phyloP scores from a whole-genome alignment of 2,329 filamentous ascomycete species.

The Penicillium rolfsii region DNA sequence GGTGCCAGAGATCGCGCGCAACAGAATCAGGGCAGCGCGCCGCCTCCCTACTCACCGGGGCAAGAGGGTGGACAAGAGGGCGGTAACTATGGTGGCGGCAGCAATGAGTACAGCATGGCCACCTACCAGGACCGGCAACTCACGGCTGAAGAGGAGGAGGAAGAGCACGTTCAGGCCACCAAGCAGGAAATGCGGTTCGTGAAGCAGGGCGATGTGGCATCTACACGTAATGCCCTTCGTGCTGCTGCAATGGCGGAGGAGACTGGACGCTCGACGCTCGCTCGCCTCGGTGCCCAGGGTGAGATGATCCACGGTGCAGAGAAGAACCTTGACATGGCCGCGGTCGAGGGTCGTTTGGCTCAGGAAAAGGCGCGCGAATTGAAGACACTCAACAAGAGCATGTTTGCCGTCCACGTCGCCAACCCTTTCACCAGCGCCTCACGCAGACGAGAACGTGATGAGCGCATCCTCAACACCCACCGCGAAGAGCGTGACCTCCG shows the following conservation, averaged over 20 bases:
- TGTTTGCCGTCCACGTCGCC: conserved; percentile 82
- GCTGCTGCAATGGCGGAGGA: conserved; percentile 71
- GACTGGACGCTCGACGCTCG: conserved; percentile 71
- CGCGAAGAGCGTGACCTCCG: conserved; percentile 59
- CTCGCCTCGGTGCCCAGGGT: conserved; percentile 74
- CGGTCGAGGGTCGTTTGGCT: conserved; percentile 74
- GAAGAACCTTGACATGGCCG: conserved; percentile 76
- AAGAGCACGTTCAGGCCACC: conserved; percentile 70
- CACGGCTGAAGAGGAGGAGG: conserved; percentile 78
- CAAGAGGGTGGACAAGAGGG: conserved; percentile 21
- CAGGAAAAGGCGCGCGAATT: conserved; percentile 81
- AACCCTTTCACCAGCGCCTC: conserved; percentile 76
- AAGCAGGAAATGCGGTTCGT: conserved; percentile 75
- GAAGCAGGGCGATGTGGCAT: conserved; percentile 76
- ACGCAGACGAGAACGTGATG: conserved; percentile 66
- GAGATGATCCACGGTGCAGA: conserved; percentile 82
- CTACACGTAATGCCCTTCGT: conserved; percentile 69
- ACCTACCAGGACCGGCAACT: conserved; percentile 72
- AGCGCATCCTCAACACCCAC: conserved; percentile 69
- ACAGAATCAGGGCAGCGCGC: conserved; percentile 37
- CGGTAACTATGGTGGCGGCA: conserved; percentile 37
- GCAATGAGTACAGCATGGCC: conserved; percentile 41
- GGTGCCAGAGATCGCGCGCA: conserved; percentile 57
- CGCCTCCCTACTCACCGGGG: conserved; percentile 32
- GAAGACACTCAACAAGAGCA: conserved; percentile 82